Conservation (phyloP, 225 moss, liverwort and hornwort species). For the Physcomitrium patens region DNA sequence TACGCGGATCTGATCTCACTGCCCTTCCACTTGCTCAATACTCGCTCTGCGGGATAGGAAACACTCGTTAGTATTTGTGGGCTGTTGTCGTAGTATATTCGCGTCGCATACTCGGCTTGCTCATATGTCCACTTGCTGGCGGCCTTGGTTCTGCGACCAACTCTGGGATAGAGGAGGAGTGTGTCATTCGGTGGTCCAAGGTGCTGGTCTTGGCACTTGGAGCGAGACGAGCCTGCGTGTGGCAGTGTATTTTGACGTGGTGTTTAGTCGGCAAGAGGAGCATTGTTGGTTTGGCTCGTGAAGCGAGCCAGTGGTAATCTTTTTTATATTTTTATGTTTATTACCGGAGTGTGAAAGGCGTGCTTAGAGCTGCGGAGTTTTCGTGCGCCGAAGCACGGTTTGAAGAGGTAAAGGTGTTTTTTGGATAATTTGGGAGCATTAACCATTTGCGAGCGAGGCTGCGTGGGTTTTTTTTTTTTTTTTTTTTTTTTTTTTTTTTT, state of each 20-base stretch:
- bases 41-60: too few species aligned
- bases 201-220: background rate
- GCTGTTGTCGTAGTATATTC: too few species aligned
- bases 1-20: constrained; percentile 29
- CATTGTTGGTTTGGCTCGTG: constrained; percentile 27
- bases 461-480: constrained; percentile 7
- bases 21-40: constrained; percentile 34
- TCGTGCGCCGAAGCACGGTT: background rate
- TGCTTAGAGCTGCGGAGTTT: background rate
- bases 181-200: background rate
- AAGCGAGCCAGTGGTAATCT: background rate
- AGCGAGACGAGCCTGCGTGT: background rate
- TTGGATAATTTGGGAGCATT: constrained; percentile 18
- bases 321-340: background rate
- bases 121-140: constrained; percentile 51
- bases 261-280: constrained; percentile 12
- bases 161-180: constrained; percentile 37
- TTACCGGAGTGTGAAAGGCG: constrained; percentile 5
- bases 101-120: constrained; percentile 23
- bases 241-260: background rate
- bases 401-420: background rate
- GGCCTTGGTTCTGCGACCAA: constrained; percentile 19
- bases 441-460: background rate
- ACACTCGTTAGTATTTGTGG: too few species aligned
- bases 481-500: constrained; percentile 14